A percentile compares a stretch with the other conserved stretches of the same genome.
Evolutionary conservation across 306 rosid genomes (phyloP).

Genomic region (Vigna mungo): DNA sequence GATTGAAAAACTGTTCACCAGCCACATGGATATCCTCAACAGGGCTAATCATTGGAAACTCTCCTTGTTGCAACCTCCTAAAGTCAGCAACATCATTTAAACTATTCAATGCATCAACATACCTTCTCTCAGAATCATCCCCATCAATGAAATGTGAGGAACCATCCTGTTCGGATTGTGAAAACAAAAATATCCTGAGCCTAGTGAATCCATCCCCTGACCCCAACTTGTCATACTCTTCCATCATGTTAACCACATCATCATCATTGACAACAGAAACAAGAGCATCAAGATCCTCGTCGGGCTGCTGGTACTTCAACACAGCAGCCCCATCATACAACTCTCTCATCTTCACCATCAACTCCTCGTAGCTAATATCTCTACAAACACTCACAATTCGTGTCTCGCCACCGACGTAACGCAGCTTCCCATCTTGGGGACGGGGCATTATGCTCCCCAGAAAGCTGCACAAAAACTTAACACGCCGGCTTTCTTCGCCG

Average conservation of each 20-base stretch:
- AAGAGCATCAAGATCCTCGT: conserved; percentile 97
- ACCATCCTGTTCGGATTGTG: conserved; percentile 76
- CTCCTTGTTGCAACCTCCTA: conserved; percentile 65
- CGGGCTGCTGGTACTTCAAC: conserved; percentile 96
- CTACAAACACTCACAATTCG: conserved; percentile 84
- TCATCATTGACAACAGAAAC: conserved; percentile 96
- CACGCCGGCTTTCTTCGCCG: conserved; percentile 71
- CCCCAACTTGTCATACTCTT: conserved; percentile 96
- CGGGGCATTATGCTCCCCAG: conserved; percentile 94
- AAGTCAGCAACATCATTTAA: conserved; percentile 77
- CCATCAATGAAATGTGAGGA: conserved; percentile 76
- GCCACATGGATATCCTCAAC: conserved; percentile 66
- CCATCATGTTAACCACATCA: conserved; percentile 98
- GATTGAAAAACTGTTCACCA: conserved; percentile 73
- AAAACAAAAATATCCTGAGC: conserved; percentile 92
- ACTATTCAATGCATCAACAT: conserved; percentile 94
- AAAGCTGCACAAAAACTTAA: conserved; percentile 92
- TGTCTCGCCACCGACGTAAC: conserved; percentile 98
- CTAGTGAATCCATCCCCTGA: conserved; percentile 88
- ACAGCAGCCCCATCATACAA: conserved; percentile 81
- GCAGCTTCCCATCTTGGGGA: conserved; percentile 94
- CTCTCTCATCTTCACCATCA: conserved; percentile 93
- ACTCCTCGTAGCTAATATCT: conserved; percentile 75
- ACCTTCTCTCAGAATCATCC: conserved; percentile 94
- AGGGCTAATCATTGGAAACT: conserved; percentile 59